Base-by-base conservation (phyloP, 73 alveolate species). In the Loxodes magnus region DNA sequence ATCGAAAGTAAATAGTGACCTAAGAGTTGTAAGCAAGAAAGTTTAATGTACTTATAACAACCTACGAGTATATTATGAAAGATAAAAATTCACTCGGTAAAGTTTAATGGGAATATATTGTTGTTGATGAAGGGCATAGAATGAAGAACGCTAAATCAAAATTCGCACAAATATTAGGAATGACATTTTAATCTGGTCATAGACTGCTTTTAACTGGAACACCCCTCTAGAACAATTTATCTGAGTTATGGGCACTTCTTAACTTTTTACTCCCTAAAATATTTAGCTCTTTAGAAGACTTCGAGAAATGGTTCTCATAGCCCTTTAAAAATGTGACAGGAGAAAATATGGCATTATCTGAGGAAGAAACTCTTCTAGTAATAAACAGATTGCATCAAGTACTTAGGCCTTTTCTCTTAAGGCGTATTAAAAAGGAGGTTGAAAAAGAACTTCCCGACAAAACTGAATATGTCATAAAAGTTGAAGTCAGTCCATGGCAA, bases 61-160 rank as follows among this genome's bases (percentile, higher is more conserved):
- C 99, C 24, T 92, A 92, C 77, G 99, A 92, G 64, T 89, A 88
- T 70, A 82, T 92, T n/a, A 51, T 88, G 71, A 88, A 86, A 43
- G 99, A 92, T 67, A 81, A 79, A 60, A 51, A 71, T 39, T 63
- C 78, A 44, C 65, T 92, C 34, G 71, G 78, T 61, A 84, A 87
- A 64, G 77, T 87, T 27, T 85, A 81, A 53, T 72, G 87, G 87
- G 38, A 56, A n/a, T 87, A 90, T 67, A 90, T 94, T 20, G 88
- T 94, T 31, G 98, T 94, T n/a, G 99, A 94, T 68, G 99, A 94
- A 74, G 99, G 98, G 34, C 99, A 94, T 74, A 77, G 97, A 67
- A 94, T 94, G 98, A 94, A 94, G 69, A 94, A 90, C 76, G 74
- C 88, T 43, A 86, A 87, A 68, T 74, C 95, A 16, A 93, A 93